A percentile compares a stretch with the other conserved stretches of the same genome.
phyloP scores from a whole-genome alignment of 2,329 filamentous ascomycete species.

The Mycosphaerella arachidis region DNA sequence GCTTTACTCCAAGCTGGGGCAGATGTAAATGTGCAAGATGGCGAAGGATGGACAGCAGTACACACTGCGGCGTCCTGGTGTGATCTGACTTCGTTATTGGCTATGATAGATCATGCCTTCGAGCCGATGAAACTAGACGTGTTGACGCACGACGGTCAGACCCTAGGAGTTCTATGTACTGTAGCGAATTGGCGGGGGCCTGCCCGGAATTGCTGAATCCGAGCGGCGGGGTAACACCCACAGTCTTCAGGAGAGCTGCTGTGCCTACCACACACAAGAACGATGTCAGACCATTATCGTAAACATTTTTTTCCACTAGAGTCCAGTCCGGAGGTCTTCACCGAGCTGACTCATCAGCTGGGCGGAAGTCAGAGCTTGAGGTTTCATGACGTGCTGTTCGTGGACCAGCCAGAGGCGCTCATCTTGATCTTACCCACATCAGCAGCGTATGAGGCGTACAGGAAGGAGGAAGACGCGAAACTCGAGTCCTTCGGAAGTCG shows the following conservation, averaged over 20 bases:
- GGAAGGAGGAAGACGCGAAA: not conserved
- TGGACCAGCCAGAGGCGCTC: not conserved
- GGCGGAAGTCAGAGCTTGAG: not conserved
- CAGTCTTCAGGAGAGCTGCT: no score
- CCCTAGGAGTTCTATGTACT: not conserved
- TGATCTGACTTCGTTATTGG: not conserved
- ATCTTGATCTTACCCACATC: slow-evolving; percentile 1
- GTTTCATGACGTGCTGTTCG: not conserved
- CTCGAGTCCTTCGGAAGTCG: not conserved
- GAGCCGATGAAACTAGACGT: not conserved
- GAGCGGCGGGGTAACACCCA: not conserved
- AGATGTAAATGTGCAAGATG: not conserved
- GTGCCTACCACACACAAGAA: not conserved
- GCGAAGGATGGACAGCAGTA: not conserved
- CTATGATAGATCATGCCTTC: not conserved
- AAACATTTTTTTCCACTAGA: slow-evolving; percentile 1
- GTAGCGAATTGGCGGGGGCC: no score
- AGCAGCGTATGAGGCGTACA: not conserved
- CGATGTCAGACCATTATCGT: not conserved
- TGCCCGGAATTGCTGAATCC: no score
- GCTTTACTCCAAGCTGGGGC: not conserved
- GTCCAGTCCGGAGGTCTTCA: slow-evolving; percentile 1
- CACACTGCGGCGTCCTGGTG: not conserved
- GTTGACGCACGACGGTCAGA: not conserved
- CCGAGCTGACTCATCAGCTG: not conserved